Evolutionary conservation across 129 eudicot genomes (phyloP), one percentile per base, ranked within the genome.

Genomic region (Heracleum sosnowskyi): DNA sequence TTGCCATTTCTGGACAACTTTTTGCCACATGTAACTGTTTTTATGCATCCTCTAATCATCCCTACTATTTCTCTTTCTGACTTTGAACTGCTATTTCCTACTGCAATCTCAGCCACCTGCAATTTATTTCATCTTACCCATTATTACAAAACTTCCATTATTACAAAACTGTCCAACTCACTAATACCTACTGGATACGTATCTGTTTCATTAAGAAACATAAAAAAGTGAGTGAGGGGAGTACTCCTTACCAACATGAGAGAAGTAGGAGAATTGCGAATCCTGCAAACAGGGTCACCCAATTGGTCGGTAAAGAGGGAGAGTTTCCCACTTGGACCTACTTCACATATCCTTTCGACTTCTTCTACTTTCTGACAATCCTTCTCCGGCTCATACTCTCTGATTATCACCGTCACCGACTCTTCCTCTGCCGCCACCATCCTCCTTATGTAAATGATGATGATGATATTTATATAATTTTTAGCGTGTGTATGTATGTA

Each of bases 11-110:
- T 75, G 42, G 78, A 75, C 7, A 75, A n/a, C 42, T 83, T 88
- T 13, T 79, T 82, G 0, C 90, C 90, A 73, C 90, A 84, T 12
- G 92, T 86, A 79, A 86, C 92, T 74, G 90, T 89, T 75, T 89
- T 89, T 47, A 89, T 86, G 78, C 92, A 92, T 4, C 99, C 99
- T 62, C 99, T 82, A 15, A 96, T 86, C 93, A 92, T 87, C 47
- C 99, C 99, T 18, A 89, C 90, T 24, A 89, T 89, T 62, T 82
- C 83, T 42, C 83, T 82, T 45, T 75, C 78, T 31, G 76, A 81
- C 68, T 82, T 78, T 66, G 39, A 66, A 66, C 17, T 60, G 31
- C 68, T 60, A 60, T 60, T 60, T 22, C 78, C 64, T 41, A 74
- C 82, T 82, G 83, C 86, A 78, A 85, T 39, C 81, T 86, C 90